Percentiles rank a stretch among this genome's conserved stretches.
These are phyloP conservation scores for Flaveria brownii DNA, from an alignment of 129 eudicot genomes.

Conservation along the genomic window DNA sequence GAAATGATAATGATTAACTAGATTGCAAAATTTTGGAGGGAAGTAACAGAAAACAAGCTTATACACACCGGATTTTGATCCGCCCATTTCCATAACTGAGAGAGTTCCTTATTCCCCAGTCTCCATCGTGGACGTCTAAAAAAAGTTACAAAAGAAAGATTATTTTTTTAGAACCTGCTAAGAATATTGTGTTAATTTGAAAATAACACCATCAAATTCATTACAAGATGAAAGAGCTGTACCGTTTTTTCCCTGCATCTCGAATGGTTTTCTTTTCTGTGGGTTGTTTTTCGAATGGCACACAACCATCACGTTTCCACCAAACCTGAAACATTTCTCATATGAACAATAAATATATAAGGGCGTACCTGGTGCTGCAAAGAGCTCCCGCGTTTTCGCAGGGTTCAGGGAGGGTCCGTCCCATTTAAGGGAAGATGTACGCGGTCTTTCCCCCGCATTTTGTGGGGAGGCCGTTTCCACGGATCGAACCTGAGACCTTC, in stretches of 20 bases:
- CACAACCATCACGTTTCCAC: conserved; percentile 99
- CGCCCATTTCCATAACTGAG: conserved; percentile 97
- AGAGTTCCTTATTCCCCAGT: conserved; percentile 87
- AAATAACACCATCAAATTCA: conserved; percentile 1
- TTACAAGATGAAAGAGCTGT: conserved; percentile 1
- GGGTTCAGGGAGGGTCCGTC: too few species aligned
- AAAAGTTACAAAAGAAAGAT: conserved; percentile 15
- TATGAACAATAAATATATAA: conserved; percentile 13
- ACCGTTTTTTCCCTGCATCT: conserved; percentile 85
- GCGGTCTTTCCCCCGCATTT: too few species aligned
- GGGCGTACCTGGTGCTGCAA: too few species aligned
- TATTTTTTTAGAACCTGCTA: neutral
- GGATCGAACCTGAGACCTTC: too few species aligned
- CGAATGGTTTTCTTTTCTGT: conserved; percentile 61
- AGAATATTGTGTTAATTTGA: neutral
- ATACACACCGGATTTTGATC: conserved; percentile 79
- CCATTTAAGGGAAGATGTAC: too few species aligned
- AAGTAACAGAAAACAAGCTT: neutral
- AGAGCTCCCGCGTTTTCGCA: too few species aligned
- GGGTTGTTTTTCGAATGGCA: conserved; percentile 85
- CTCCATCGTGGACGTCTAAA: conserved; percentile 91
- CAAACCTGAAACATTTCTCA: conserved; percentile 57
- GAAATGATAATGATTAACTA: neutral
- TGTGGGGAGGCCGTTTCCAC: too few species aligned
- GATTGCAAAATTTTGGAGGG: neutral